Percentiles rank a stretch among this genome's conserved stretches.
Evolutionary conservation across 129 eudicot species (phyloP).

Genomic region (Calendula officinalis): DNA sequence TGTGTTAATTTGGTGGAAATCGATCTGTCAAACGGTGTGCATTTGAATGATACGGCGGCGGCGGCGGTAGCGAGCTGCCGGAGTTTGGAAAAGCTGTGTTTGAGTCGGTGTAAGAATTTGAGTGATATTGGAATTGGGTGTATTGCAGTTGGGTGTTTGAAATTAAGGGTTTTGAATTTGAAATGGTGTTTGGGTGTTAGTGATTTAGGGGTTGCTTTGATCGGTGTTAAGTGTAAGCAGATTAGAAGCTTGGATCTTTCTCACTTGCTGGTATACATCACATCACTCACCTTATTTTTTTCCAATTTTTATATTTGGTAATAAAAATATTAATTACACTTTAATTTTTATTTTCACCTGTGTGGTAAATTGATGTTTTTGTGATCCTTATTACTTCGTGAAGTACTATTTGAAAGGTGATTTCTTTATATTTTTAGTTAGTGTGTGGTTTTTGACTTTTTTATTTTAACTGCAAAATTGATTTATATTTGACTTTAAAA

Average conservation of each 20-base stretch:
- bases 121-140: slow-evolving; percentile 97
- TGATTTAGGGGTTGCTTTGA: slow-evolving; percentile 90
- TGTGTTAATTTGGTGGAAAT: slow-evolving; percentile 69
- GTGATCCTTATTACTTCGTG: neutral
- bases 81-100: slow-evolving; percentile 72
- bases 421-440: slow-evolving; percentile 12
- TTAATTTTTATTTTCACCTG: neutral
- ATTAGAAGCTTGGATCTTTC: slow-evolving; percentile 86
- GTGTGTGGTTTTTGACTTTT: slow-evolving; percentile 2
- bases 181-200: slow-evolving; percentile 96
- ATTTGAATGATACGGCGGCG: slow-evolving; percentile 58
- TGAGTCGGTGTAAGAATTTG: slow-evolving; percentile 72
- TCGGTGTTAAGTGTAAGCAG: slow-evolving; percentile 89
- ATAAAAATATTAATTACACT: neutral
- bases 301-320: neutral
- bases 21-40: slow-evolving; percentile 74
- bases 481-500: neutral
- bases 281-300: too few species aligned
- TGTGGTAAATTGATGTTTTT: slow-evolving; percentile 12
- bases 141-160: slow-evolving; percentile 91
- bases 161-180: slow-evolving; percentile 63
- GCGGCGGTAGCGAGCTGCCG: slow-evolving; percentile 66
- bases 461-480: neutral
- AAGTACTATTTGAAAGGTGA: neutral
- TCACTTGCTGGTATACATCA: slow-evolving; percentile 86